Evolutionary conservation across 176 grass and related monocot genomes (phyloP), one percentile per base, ranked within the genome.

Genomic region (Aegilops tauschii): DNA sequence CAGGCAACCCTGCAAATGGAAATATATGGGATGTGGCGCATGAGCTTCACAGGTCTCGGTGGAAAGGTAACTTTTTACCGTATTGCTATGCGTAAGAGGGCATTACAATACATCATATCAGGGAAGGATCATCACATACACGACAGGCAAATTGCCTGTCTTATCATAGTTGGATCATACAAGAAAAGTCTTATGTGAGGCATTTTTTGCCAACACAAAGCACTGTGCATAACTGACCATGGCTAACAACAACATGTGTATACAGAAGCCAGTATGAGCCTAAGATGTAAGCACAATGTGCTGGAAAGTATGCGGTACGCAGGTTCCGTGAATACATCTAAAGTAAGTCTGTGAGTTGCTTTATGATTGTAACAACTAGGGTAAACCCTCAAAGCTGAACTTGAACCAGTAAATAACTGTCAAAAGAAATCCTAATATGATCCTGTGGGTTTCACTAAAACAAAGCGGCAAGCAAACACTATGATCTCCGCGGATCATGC

Each of bases 321-420:
- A 18, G 0, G 49, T 52, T 52, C 49, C 49, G 6, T 52, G 49
- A 52, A 52, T 52, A 52, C 49, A 52, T 52, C 49, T 52, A 52
- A 52, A 52, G 49, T 52, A 52, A 52, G 49, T 18, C 49, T 18
- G 49, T 17, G 1, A 52, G 49, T 17, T 52, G 49, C 49, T 17
- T 52, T 52, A 52, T 52, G 5, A 52, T 52, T 52, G 2, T 3
- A 58, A 20, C 0, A 58, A 58, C 21, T 18, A 58, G 17, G 52
- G 32, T 49, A 58, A 58, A 31, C 49, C 75, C 49, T 34, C 12
- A 58, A 59, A 76, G 44, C 42, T 52, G 44, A 76, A 52, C 45
- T 52, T 52, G 25, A 76, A 56, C 63, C 63, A 68, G 29, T 66
- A 68, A 63, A 56, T 81, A 50, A 30, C 11, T 81, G 79, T 65